Base-by-base conservation (phyloP, 1,139 yeast genomes). In the Hansenula anomala region DNA sequence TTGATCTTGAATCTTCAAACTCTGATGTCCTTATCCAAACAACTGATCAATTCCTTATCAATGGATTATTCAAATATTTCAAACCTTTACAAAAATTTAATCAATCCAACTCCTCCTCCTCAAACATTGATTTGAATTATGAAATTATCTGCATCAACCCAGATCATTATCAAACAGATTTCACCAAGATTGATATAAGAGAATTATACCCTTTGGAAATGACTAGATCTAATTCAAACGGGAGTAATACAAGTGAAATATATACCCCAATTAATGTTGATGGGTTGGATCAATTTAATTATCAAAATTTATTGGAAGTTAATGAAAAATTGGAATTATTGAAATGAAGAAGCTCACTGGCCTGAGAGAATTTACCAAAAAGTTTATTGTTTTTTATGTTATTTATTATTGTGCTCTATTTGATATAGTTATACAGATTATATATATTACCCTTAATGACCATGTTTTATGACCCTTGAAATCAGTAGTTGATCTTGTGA, bases 41-140 rank as follows among this genome's bases (percentile, higher is more conserved):
- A 1, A 34, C 39, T 6, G 47, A 47, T 35, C 47, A 47, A n/a
- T 29, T 47, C 4, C 42, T 49, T 19, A 38, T 49, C 11, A 44
- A 45, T 34, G 51, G 49, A 5, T 28, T 52, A n/a, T 30, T 52
- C 24, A 49, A 52, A 37, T 52, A 52, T 38, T 52, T 47, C 39
- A 38, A 47, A 22, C 35, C 45, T 11, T 34, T 27, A 14, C 29
- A 34, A 38, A 16, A 34, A 13, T 20, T 20, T 6, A 20, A 20
- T 20, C 22, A 20, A 20, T n/a, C n/a, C n/a, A n/a, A n/a, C n/a
- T n/a, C n/a, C n/a, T n/a, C n/a, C n/a, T 7, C 10, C 4, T 20
- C 45, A 18, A 34, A 39, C 5, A 38, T 48, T 17, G 44, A 46
- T 28, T 36, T 48, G 12, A 33, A 36, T 2, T 40, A 42, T 12